Base-by-base conservation (phyloP, 139 green algal genomes). In the Tetradesmus obliquus region DNA sequence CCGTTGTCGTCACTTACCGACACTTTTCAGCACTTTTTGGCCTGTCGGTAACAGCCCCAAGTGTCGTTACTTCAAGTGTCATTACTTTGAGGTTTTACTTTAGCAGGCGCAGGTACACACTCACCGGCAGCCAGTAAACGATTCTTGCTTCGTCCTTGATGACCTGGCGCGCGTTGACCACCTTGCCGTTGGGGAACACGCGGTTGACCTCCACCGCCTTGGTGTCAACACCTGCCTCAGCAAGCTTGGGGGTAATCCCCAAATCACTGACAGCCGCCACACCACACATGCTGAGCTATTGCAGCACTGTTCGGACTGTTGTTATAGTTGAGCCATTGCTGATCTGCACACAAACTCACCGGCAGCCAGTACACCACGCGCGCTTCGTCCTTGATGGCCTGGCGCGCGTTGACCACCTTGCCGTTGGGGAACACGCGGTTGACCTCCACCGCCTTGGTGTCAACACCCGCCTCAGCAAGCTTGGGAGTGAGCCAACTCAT, bases 311-410 rank as follows among this genome's bases (percentile, higher is more conserved):
- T n/a, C n/a, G n/a, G n/a, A n/a, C n/a, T n/a, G n/a, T n/a, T n/a
- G n/a, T n/a, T n/a, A n/a, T n/a, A n/a, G n/a, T n/a, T n/a, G n/a
- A n/a, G n/a, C n/a, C n/a, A n/a, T n/a, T n/a, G n/a, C n/a, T n/a
- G n/a, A n/a, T n/a, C n/a, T n/a, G n/a, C n/a, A n/a, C n/a, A n/a
- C n/a, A n/a, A 12, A 74, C 66, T 74, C 66, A n/a, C 66, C 12
- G 86, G 71, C 17, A 90, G 86, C 86, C 86, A 90, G 86, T 90
- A 72, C 53, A 90, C 71, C 19, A 90, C 19, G 20, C 71, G 53
- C 9, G 32, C 19, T 5, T 90, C 86, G 54, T 84, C 86, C 55
- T 90, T 90, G 53, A 74, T 90, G 24, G 55, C 24, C n/a, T 83
- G 85, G 15, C 66, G 62, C 74, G 74, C 24, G 22, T 54, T 57